Percentiles rank a stretch among this genome's conserved stretches.
Evolutionary conservation across 2,329 filamentous ascomycete species (phyloP).

Genomic region (Septoria linicola): DNA sequence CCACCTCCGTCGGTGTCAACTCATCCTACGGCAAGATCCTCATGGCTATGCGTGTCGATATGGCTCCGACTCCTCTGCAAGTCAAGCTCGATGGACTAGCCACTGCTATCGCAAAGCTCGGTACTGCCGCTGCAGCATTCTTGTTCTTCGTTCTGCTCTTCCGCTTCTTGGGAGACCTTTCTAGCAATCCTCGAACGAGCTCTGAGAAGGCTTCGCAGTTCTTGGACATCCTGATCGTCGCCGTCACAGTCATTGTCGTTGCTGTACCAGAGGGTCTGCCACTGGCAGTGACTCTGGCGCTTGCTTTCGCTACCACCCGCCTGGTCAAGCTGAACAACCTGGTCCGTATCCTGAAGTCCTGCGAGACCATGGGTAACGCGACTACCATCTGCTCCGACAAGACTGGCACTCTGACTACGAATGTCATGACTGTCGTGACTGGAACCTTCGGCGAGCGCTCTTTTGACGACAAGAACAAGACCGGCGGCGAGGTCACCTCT

Average conservation of each 20-base stretch:
- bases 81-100: slow-evolving; percentile 75
- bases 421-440: slow-evolving; percentile 74
- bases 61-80: slow-evolving; percentile 75
- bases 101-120: slow-evolving; percentile 74
- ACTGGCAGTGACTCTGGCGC: slow-evolving; percentile 65
- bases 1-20: slow-evolving; percentile 72
- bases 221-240: slow-evolving; percentile 62
- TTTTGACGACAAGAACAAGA: slow-evolving; percentile 39
- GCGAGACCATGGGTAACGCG: slow-evolving; percentile 70
- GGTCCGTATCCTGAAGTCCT: slow-evolving; percentile 65
- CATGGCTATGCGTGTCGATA: slow-evolving; percentile 74
- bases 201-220: slow-evolving; percentile 74
- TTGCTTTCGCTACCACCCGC: slow-evolving; percentile 65
- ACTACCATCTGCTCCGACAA: slow-evolving; percentile 79
- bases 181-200: slow-evolving; percentile 53
- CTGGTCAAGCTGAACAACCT: slow-evolving; percentile 70
- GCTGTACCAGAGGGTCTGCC: slow-evolving; percentile 66
- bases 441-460: slow-evolving; percentile 61
- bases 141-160: slow-evolving; percentile 85
- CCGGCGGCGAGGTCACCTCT: slow-evolving; percentile 50
- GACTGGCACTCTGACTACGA: slow-evolving; percentile 71
- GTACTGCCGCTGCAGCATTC: slow-evolving; percentile 72
- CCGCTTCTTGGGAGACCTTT: slow-evolving; percentile 72
- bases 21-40: slow-evolving; percentile 75
- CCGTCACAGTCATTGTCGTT: slow-evolving; percentile 66